Percentiles rank a stretch among this genome's conserved stretches.
Evolutionary conservation across 208 protist genomes (phyloP).

Genomic region (Acanthamoeba triangularis): DNA sequence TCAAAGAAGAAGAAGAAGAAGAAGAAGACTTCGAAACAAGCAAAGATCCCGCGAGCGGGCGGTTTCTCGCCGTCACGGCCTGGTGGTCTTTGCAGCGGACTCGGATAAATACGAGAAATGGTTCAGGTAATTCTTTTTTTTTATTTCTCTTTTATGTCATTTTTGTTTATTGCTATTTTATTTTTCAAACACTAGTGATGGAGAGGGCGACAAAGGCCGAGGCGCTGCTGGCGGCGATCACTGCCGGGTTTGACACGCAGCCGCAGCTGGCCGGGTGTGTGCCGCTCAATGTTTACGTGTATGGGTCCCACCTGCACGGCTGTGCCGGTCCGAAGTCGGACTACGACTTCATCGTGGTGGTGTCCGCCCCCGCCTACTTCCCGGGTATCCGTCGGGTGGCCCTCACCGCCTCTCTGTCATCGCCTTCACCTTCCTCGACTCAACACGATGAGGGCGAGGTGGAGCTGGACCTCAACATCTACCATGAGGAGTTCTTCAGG

Average conservation of each 20-base stretch:
- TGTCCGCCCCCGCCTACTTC: conserved; percentile 35
- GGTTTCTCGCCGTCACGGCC: too few species aligned
- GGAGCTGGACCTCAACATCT: conserved; percentile 45
- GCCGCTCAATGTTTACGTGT: conserved; percentile 26
- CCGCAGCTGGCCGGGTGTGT: conserved; percentile 1
- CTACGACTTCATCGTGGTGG: conserved; percentile 55
- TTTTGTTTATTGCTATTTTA: too few species aligned
- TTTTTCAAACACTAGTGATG: too few species aligned
- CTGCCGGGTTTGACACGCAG: not conserved
- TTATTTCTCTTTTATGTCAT: too few species aligned
- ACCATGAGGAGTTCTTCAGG: conserved; percentile 42
- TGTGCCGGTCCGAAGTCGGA: conserved; percentile 8
- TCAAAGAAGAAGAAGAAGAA: too few species aligned
- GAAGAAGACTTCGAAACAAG: too few species aligned
- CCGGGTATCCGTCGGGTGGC: conserved; percentile 29
- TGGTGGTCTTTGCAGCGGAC: too few species aligned
- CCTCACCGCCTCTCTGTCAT: not conserved
- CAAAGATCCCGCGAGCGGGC: not conserved
- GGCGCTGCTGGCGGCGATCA: not conserved
- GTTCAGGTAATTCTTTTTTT: too few species aligned
- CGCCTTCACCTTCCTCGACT: not conserved
- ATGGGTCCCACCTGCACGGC: conserved; percentile 21
- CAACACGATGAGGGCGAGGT: not conserved
- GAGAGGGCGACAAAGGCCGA: not conserved
- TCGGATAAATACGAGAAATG: not conserved